Base-by-base conservation (phyloP, 139 green algal genomes). In the Closterium sp. region DNA sequence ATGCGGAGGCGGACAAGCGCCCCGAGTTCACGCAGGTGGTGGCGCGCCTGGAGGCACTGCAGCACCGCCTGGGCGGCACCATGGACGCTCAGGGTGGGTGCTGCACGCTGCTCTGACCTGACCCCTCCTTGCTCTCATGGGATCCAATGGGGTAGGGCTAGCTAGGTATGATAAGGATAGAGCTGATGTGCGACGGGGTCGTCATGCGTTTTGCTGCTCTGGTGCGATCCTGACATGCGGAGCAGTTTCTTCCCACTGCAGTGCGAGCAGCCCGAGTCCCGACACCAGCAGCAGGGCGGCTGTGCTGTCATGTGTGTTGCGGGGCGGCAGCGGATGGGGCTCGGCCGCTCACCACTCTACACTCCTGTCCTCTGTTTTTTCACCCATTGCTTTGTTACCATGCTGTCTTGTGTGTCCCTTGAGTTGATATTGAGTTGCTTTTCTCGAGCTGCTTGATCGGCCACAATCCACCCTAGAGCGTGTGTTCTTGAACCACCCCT, bases 11-110 rank as follows among this genome's bases (percentile, higher is more conserved):
- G 32, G 38, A 91, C 1, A 91, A 91, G 42, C 38, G 91, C 9
- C 91, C 91, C 7, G 87, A 91, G 22, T 93, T 93, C 84, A 11
- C 31, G 0, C 86, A 93, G 45, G 87, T 93, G 24, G 91, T 93
- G 29, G 10, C 87, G 0, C 32, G 38, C 27, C 87, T 93, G 86
- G 91, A 93, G 70, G 29, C 9, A 7, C 31, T 92, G 70, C 42
- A 92, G 86, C 32, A 89, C 22, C 13, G 31, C 27, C 9, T 91
- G 34, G 88, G n/a, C 1, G 88, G 28, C 85, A 30, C 28, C 85
- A 90, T 50, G 88, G 88, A 30, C 21, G 88, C 9, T 0, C 27
- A 79, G 27, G 88, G 88, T 70, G 88, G 88, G 28, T 90, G 88
- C 42, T 70, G 88, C 27, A 29, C 38, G 1, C 10, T 90, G 22